Evolutionary conservation across 1,284 basidiomycete genomes (phyloP), one percentile per base, ranked within the genome.

Genomic region (Tausonia pullulans): DNA sequence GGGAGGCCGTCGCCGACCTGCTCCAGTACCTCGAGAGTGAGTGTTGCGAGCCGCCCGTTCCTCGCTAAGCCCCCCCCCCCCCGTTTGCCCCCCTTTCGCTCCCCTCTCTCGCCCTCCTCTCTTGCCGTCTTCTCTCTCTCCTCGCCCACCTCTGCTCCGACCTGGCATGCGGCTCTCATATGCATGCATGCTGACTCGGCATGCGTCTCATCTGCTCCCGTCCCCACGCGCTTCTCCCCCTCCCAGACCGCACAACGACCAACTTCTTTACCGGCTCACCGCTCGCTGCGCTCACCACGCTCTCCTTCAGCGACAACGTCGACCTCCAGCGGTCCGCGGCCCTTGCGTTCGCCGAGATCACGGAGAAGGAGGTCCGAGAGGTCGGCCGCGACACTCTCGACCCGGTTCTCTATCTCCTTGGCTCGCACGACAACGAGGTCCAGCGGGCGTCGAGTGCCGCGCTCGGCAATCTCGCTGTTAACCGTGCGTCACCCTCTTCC

Each of bases 231-330:
- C 48, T 67, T 45, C 41, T 7, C 11, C 53, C 39, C 40, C 57
- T 3, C n/a, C 16, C 74, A 96, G 92, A 97, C 82, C 89, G 92
- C 70, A 87, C 88, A 9, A 92, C 89, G 4, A 96, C 93, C 76
- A 95, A 96, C 80, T 96, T 96, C 82, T 97, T 96, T 79, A 82
- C 84, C 63, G 93, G 93, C 62, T 87, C 88, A 41, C 95, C 96
- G 16, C 85, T 99, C 64, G 83, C 87, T 62, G 93, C 96, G 55
- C 81, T 98, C 67, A 98, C 94, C 11, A 98, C 93, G 67, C 87
- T 99, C 69, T 97, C 93, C 13, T 99, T 98, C 80, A 94, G 90
- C 46, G 96, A 98, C 80, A 99, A 99, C 79, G 96, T 99, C 72
- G 96, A 98, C 79, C 82, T 99, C 49, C 96, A 99, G 80, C 86